Percentiles rank a stretch among this genome's conserved stretches.
Conservation (phyloP, 2,329 filamentous ascomycete species). For the Paramyrothecium sp. region DNA sequence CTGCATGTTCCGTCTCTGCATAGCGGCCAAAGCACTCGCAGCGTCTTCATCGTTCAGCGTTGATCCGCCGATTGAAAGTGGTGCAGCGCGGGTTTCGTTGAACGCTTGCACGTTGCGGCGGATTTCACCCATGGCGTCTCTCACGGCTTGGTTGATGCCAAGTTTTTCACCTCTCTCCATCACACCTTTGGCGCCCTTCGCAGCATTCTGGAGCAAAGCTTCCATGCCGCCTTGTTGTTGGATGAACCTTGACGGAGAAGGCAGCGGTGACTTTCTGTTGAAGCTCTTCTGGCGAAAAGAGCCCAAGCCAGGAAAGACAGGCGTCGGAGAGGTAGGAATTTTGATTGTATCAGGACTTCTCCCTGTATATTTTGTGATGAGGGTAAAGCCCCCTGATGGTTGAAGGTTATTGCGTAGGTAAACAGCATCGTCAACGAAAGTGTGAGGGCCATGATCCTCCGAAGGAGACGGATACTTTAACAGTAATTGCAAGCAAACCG, state of each 20-base stretch:
- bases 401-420: slow-evolving; percentile 68
- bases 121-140: slow-evolving; percentile 80
- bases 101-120: slow-evolving; percentile 70
- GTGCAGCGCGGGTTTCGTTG: slow-evolving; percentile 53
- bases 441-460: slow-evolving; percentile 64
- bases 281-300: slow-evolving; percentile 39
- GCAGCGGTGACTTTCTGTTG: slow-evolving; percentile 42
- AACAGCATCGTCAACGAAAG: slow-evolving; percentile 82
- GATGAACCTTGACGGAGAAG: slow-evolving; percentile 48
- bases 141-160: slow-evolving; percentile 76
- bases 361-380: slow-evolving; percentile 72
- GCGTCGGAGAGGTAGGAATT: slow-evolving; percentile 27
- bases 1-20: slow-evolving; percentile 66
- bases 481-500: slow-evolving; percentile 75
- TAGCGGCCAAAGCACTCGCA: slow-evolving; percentile 38
- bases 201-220: slow-evolving; percentile 71
- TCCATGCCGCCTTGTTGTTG: slow-evolving; percentile 64
- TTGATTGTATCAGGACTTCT: slow-evolving; percentile 40
- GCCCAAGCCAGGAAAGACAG: slow-evolving; percentile 29
- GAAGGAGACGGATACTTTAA: slow-evolving; percentile 76
- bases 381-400: slow-evolving; percentile 57
- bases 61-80: slow-evolving; percentile 31
- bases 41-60: slow-evolving; percentile 31
- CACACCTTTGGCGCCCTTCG: slow-evolving; percentile 73
- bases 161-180: slow-evolving; percentile 72